Percentiles rank a stretch among this genome's conserved stretches.
These are phyloP conservation scores for Diddensiella transvaalensis DNA, from an alignment of 805 yeast genomes.

Conservation along the genomic window DNA sequence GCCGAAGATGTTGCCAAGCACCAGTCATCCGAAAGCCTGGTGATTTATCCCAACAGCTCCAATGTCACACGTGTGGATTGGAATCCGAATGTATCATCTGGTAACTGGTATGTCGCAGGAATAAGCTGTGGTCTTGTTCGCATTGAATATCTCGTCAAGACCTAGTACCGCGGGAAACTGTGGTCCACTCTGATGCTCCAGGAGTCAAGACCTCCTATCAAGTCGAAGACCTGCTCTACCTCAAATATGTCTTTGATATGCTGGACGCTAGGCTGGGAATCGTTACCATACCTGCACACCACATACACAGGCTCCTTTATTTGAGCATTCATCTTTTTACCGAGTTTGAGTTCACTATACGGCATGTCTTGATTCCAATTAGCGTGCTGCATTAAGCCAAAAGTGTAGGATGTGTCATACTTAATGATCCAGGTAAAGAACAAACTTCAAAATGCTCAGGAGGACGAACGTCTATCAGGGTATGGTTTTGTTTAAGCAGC, in stretches of 20 bases:
- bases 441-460: conserved; percentile 69
- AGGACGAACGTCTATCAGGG: conserved; percentile 77
- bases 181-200: conserved; percentile 65
- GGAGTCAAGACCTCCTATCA: conserved; percentile 70
- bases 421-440: conserved; percentile 53
- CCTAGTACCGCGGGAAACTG: conserved; percentile 58
- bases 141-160: conserved; percentile 25
- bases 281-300: conserved; percentile 86
- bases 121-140: conserved; percentile 49
- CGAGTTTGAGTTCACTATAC: conserved; percentile 44
- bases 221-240: conserved; percentile 52
- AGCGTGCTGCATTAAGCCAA: too few species aligned
- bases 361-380: conserved; percentile 62
- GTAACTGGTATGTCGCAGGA: conserved; percentile 52
- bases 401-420: too few species aligned
- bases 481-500: conserved; percentile 19
- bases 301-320: conserved; percentile 45
- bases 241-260: conserved; percentile 50
- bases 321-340: conserved; percentile 21
- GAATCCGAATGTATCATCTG: conserved; percentile 48
- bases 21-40: conserved; percentile 27
- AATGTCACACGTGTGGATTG: conserved; percentile 51
- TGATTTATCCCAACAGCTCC: conserved; percentile 46
- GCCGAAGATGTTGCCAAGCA: conserved; percentile 29
- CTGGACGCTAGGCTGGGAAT: conserved; percentile 74